phyloP scores from a whole-genome alignment of 1,284 basidiomycete genomes.

The Jaminaea rosea region DNA sequence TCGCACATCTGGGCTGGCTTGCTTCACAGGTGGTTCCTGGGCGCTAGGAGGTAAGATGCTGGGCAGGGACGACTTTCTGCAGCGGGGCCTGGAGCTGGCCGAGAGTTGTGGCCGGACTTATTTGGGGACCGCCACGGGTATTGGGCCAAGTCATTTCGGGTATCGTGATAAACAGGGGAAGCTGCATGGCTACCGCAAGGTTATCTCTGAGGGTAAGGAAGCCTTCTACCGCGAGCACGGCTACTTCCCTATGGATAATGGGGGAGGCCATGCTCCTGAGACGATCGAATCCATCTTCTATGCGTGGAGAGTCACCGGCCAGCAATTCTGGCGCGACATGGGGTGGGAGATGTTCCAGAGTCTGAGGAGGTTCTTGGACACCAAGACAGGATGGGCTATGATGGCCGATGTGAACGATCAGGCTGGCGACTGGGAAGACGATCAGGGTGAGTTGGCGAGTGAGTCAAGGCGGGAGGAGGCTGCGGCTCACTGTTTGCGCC shows the following conservation, averaged over 20 bases:
- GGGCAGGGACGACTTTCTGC: slow-evolving; percentile 7
- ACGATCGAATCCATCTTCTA: slow-evolving; percentile 31
- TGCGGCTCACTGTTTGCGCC: too few species aligned
- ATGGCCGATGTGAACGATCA: slow-evolving; percentile 20
- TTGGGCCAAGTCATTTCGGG: slow-evolving; percentile 27
- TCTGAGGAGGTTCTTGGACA: slow-evolving; percentile 68
- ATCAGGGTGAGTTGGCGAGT: too few species aligned
- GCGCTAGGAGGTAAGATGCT: slow-evolving; percentile 27
- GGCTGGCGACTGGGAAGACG: too few species aligned
- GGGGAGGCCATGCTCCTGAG: slow-evolving; percentile 20
- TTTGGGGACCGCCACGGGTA: slow-evolving; percentile 15
- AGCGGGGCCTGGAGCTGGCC: slow-evolving; percentile 20
- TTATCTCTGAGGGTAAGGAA: too few species aligned
- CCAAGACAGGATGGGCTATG: slow-evolving; percentile 9
- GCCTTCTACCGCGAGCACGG: slow-evolving; percentile 18
- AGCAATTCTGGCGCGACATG: slow-evolving; percentile 58
- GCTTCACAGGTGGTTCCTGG: slow-evolving; percentile 28
- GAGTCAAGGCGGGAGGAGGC: too few species aligned
- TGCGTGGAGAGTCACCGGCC: slow-evolving; percentile 31
- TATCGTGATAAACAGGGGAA: not conserved
- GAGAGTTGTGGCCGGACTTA: slow-evolving; percentile 24
- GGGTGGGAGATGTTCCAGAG: slow-evolving; percentile 83
- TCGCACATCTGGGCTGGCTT: slow-evolving; percentile 23
- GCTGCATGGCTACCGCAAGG: too few species aligned
- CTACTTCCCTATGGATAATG: slow-evolving; percentile 20